Conservation (phyloP, 352 stramenopile genomes). For the Phytophthora pini region DNA sequence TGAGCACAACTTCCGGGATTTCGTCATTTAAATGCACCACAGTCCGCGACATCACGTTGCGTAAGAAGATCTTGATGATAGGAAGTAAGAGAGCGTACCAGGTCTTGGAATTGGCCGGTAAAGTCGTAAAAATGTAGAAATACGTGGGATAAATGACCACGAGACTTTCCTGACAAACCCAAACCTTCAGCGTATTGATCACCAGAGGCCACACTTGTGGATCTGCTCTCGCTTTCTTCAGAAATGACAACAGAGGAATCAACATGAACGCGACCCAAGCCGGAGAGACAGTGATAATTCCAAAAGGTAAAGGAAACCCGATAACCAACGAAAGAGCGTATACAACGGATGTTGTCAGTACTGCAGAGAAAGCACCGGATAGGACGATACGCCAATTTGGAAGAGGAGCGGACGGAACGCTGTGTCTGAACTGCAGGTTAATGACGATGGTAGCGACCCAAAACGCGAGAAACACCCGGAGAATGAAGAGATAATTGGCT, state of each 20-base stretch:
- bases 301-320: slow-evolving; percentile 48
- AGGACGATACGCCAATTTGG: not conserved
- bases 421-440: slow-evolving; percentile 29
- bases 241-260: slow-evolving; percentile 5
- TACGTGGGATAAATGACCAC: slow-evolving; percentile 40
- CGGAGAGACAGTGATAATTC: slow-evolving; percentile 29
- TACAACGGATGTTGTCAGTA: slow-evolving; percentile 1
- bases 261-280: slow-evolving; percentile 20
- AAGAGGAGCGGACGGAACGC: slow-evolving; percentile 26
- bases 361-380: slow-evolving; percentile 9
- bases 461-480: slow-evolving; percentile 15
- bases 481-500: slow-evolving; percentile 2
- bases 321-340: slow-evolving; percentile 23
- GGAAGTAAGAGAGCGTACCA: slow-evolving; percentile 35
- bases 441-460: slow-evolving; percentile 31
- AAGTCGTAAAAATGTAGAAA: slow-evolving; percentile 34
- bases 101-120: slow-evolving; percentile 12
- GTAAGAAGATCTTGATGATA: slow-evolving; percentile 37
- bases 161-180: slow-evolving; percentile 18
- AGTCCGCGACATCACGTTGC: slow-evolving; percentile 25
- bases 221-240: slow-evolving; percentile 17
- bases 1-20: slow-evolving; percentile 37
- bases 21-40: slow-evolving; percentile 31
- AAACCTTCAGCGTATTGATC: slow-evolving; percentile 22
- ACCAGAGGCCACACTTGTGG: slow-evolving; percentile 16